Conservation (phyloP, 2,329 filamentous ascomycete species). For the Aspergillus texensis region DNA sequence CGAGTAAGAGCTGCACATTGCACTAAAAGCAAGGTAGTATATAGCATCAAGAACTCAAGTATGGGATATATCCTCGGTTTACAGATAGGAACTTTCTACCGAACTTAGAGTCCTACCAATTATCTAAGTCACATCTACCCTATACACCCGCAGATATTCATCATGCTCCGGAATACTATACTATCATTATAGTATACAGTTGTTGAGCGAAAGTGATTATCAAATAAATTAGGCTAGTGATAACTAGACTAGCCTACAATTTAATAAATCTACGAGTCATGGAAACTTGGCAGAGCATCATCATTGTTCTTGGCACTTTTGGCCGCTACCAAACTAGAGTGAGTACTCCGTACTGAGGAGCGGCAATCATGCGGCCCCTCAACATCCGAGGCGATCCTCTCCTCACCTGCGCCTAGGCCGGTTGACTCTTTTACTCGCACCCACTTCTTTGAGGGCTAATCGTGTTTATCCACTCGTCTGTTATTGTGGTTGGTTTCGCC, state of each 20-base stretch:
- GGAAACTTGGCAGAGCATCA: background rate
- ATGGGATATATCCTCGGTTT: background rate
- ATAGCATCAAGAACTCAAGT: background rate
- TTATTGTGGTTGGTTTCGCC: constrained; percentile 8
- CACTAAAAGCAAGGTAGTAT: background rate
- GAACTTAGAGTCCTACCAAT: background rate
- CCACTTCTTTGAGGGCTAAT: constrained; percentile 4
- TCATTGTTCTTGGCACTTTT: background rate
- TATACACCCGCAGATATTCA: background rate
- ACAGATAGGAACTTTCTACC: background rate
- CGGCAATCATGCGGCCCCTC: constrained; percentile 22
- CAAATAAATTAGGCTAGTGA: background rate
- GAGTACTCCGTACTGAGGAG: background rate
- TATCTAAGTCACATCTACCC: background rate
- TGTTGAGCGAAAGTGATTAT: background rate
- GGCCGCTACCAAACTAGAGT: background rate
- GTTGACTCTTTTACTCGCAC: constrained; percentile 18
- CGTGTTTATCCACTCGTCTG: constrained; percentile 6
- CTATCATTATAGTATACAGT: background rate
- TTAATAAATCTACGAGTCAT: background rate
- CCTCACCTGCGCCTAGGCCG: constrained; percentile 15
- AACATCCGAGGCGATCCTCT: constrained; percentile 28
- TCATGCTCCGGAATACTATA: background rate
- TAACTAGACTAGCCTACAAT: background rate
- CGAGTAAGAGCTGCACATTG: background rate